Evolutionary conservation across 805 yeast species (phyloP).

Genomic region (Barnettozyma vustinii): DNA sequence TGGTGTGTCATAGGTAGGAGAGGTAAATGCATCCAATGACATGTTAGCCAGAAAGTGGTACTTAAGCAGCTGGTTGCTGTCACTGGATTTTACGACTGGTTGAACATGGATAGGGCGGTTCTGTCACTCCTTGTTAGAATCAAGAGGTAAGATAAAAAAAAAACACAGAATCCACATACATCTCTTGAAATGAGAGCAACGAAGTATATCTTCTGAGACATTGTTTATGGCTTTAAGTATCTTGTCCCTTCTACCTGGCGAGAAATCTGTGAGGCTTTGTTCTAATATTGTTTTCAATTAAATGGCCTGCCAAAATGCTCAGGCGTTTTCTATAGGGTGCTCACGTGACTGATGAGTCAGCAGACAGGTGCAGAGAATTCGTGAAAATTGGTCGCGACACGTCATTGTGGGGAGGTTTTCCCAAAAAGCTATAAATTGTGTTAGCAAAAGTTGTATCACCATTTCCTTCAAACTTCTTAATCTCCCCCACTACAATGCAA

Average conservation of each 20-base stretch:
- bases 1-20: constrained; percentile 39
- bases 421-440: not conserved
- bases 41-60: constrained; percentile 71
- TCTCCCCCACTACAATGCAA: not conserved
- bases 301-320: not conserved
- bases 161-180: constrained; percentile 9
- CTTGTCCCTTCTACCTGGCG: not conserved
- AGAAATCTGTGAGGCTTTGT: not conserved
- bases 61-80: constrained; percentile 31
- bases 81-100: constrained; percentile 29
- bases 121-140: constrained; percentile 17
- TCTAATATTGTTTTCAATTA: not conserved
- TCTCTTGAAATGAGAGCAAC: constrained; percentile 51
- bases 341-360: not conserved
- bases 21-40: constrained; percentile 64
- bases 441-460: not conserved
- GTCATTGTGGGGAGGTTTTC: constrained; percentile 1
- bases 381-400: not conserved
- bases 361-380: not conserved
- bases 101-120: constrained; percentile 58
- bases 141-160: not conserved
- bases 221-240: not conserved
- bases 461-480: not conserved
- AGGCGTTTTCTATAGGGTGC: not conserved
- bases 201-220: constrained; percentile 34